Evolutionary conservation across 2,329 filamentous ascomycete genomes (phyloP).

Genomic region (Venturia oleaginea): DNA sequence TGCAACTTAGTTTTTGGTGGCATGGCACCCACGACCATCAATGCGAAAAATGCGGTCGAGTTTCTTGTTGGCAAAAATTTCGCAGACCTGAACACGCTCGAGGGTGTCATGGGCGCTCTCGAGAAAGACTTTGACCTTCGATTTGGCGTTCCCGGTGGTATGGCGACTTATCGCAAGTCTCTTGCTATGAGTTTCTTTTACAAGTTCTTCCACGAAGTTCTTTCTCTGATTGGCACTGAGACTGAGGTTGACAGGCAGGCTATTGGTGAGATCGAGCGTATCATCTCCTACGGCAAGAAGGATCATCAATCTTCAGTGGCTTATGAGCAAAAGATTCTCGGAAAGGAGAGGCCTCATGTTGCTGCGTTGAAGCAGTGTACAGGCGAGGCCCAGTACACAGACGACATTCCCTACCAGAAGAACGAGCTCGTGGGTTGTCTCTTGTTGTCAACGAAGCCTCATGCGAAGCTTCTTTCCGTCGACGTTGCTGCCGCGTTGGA

Average conservation of each 20-base stretch:
- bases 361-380: conserved; percentile 90
- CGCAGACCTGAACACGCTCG: conserved; percentile 71
- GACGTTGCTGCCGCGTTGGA: conserved; percentile 69
- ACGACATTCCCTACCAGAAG: conserved; percentile 78
- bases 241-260: conserved; percentile 60
- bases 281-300: conserved; percentile 69
- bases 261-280: conserved; percentile 74
- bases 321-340: conserved; percentile 75
- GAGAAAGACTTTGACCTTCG: conserved; percentile 79
- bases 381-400: conserved; percentile 91
- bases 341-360: conserved; percentile 77
- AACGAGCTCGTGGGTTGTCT: conserved; percentile 87
- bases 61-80: conserved; percentile 72
- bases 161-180: conserved; percentile 92
- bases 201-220: conserved; percentile 85
- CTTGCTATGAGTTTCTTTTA: conserved; percentile 93
- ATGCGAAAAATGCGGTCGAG: conserved; percentile 66
- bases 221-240: conserved; percentile 51
- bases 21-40: conserved; percentile 87
- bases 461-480: conserved; percentile 73
- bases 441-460: conserved; percentile 79
- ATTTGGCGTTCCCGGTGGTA: conserved; percentile 89
- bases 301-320: conserved; percentile 66
- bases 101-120: conserved; percentile 83
- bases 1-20: conserved; percentile 84